Conservation (phyloP, 2,329 filamentous ascomycete species). For the Arthroderma sp. region DNA sequence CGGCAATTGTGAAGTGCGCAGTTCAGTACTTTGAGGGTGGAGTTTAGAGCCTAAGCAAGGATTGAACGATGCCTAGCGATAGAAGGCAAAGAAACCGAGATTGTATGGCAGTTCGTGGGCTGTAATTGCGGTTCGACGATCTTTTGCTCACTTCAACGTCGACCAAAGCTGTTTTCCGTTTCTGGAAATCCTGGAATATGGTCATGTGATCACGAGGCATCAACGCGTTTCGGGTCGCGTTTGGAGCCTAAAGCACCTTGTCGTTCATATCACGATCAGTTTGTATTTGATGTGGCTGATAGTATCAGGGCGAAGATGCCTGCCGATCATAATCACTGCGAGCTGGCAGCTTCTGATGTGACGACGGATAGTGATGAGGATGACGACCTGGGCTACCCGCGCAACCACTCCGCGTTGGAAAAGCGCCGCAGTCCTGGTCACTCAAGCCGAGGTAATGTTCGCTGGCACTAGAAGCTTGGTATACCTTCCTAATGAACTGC, state of each 20-base stretch:
- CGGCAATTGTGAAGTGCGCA: background rate
- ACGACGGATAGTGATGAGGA: conserved; percentile 21
- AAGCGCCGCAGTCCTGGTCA: background rate
- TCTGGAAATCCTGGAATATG: background rate
- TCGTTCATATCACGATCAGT: too few relatives aligned
- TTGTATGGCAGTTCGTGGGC: background rate
- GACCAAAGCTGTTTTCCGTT: conserved; percentile 1
- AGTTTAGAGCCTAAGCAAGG: too few relatives aligned
- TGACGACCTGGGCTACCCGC: conserved; percentile 31
- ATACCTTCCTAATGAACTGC: background rate
- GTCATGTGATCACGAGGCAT: background rate
- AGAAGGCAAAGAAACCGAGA: too few relatives aligned
- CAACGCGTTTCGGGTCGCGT: background rate
- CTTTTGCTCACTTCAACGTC: background rate
- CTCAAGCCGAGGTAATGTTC: too few relatives aligned
- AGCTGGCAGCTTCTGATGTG: conserved; percentile 15
- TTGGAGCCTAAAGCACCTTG: too few relatives aligned
- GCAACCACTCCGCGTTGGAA: background rate
- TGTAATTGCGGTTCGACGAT: background rate
- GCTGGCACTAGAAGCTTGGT: background rate
- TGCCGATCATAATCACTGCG: conserved; percentile 10
- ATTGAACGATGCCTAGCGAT: too few relatives aligned
- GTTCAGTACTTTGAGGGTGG: too few relatives aligned
- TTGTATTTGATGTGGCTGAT: too few relatives aligned
- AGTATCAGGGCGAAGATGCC: too few relatives aligned